Evolutionary conservation across 208 protist genomes (phyloP).

Genomic region (Strigomonas oncopelti): DNA sequence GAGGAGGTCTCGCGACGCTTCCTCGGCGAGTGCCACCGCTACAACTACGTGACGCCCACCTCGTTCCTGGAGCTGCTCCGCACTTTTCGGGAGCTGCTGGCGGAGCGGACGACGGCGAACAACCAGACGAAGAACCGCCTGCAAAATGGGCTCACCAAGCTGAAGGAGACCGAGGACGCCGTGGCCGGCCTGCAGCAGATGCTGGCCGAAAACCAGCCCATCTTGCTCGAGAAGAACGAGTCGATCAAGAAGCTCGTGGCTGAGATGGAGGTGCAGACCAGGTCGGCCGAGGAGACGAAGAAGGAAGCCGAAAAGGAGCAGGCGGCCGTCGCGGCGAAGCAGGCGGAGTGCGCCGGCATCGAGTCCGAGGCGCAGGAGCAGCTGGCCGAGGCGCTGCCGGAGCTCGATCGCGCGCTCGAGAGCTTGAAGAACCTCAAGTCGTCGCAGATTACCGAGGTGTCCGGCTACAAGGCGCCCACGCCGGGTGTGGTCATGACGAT

Average conservation of each 20-base stretch:
- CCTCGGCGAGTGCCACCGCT: constrained; percentile 86
- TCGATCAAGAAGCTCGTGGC: constrained; percentile 93
- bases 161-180: constrained; percentile 90
- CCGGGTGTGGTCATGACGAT: constrained; percentile 96
- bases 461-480: constrained; percentile 94
- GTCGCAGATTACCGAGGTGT: constrained; percentile 96
- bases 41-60: constrained; percentile 99
- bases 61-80: constrained; percentile 97
- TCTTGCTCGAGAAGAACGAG: constrained; percentile 91
- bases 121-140: constrained; percentile 82
- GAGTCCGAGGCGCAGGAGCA: constrained; percentile 93
- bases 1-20: constrained; percentile 87
- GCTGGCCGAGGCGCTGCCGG: constrained; percentile 95
- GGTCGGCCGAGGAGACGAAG: constrained; percentile 90
- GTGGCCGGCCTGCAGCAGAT: constrained; percentile 92
- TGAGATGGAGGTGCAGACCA: constrained; percentile 92
- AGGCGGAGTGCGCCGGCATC: constrained; percentile 91
- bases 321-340: constrained; percentile 88
- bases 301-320: constrained; percentile 90
- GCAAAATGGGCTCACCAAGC: constrained; percentile 93
- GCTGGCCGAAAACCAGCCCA: constrained; percentile 93
- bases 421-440: constrained; percentile 96
- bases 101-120: constrained; percentile 78
- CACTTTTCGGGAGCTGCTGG: constrained; percentile 87
- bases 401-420: constrained; percentile 94